phyloP scores from a whole-genome alignment of 2,329 filamentous ascomycete species.

The Lecanicillium sp. region DNA sequence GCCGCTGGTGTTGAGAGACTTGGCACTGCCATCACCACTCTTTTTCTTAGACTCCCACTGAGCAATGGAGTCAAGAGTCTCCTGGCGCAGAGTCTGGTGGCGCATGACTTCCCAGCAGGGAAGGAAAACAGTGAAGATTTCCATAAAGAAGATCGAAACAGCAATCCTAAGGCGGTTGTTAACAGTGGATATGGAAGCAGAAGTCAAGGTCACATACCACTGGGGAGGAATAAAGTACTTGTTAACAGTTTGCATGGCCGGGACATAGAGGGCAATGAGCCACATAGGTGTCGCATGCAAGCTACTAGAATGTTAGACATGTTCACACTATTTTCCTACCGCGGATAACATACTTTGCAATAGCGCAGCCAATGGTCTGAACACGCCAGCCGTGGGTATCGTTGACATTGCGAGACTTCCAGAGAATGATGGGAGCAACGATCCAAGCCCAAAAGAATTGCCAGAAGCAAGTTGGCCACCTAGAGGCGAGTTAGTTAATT shows the following conservation, averaged over 20 bases:
- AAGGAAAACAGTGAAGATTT: conserved; percentile 53
- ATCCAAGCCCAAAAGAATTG: conserved; percentile 54
- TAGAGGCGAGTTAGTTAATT: conserved; percentile 16
- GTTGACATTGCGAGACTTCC: conserved; percentile 49
- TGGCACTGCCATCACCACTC: conserved; percentile 13
- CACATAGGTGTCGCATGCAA: conserved; percentile 33
- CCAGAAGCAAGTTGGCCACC: conserved; percentile 50
- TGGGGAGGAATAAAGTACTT: conserved; percentile 42
- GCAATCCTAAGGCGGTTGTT: conserved; percentile 17
- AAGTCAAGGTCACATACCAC: conserved; percentile 27
- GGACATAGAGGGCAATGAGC: conserved; percentile 40
- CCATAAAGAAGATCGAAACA: conserved; percentile 45
- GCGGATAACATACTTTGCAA: conserved; percentile 33
- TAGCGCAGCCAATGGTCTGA: conserved; percentile 46
- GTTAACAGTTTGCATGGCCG: conserved; percentile 36
- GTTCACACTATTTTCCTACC: neutral
- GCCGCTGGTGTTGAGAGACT: conserved; percentile 11
- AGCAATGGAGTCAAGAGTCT: conserved; percentile 35
- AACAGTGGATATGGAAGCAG: too few relatives aligned
- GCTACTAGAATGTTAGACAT: conserved; percentile 5
- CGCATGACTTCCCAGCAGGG: conserved; percentile 51
- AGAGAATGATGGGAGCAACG: conserved; percentile 50
- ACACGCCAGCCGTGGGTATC: conserved; percentile 58
- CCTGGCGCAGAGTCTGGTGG: conserved; percentile 28
- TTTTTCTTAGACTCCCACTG: conserved; percentile 32